phyloP scores from a whole-genome alignment of 495 filamentous ascomycete genomes.

The Astrothelium subdiscretum region DNA sequence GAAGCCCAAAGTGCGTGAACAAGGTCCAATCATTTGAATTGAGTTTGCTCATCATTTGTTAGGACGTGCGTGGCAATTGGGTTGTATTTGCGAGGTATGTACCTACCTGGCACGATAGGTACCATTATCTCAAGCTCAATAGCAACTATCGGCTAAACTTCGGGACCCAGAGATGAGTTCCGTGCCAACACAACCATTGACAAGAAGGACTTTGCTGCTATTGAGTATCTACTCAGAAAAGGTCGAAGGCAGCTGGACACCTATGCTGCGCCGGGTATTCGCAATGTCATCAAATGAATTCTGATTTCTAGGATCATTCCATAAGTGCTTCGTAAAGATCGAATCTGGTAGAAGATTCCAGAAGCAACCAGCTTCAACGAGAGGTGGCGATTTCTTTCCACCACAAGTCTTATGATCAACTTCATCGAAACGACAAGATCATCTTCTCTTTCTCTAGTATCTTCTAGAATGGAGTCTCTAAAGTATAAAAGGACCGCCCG shows the following conservation, averaged over 20 bases:
- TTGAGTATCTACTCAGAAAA: constrained; percentile 81
- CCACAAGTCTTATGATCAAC: background rate
- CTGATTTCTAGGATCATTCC: background rate
- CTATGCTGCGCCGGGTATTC: constrained; percentile 73
- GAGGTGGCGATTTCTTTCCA: background rate
- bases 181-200: constrained; percentile 53
- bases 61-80: constrained; percentile 23
- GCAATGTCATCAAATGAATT: constrained; percentile 55
- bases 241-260: constrained; percentile 76
- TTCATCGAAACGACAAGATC: background rate
- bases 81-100: constrained; percentile 25
- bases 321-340: background rate
- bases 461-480: background rate
- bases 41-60: background rate
- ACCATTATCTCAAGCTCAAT: constrained; percentile 10
- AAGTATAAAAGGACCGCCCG: background rate
- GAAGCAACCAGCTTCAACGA: background rate
- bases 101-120: background rate
- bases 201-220: constrained; percentile 78
- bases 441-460: background rate
- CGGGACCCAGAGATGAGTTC: constrained; percentile 55
- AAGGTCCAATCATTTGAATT: background rate
- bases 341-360: background rate
- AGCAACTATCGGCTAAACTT: constrained; percentile 11
- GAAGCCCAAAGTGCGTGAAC: constrained; percentile 59